Evolutionary conservation across 2,329 filamentous ascomycete genomes (phyloP), one percentile per base, ranked within the genome.

Genomic region (Rhinocladiella similis): DNA sequence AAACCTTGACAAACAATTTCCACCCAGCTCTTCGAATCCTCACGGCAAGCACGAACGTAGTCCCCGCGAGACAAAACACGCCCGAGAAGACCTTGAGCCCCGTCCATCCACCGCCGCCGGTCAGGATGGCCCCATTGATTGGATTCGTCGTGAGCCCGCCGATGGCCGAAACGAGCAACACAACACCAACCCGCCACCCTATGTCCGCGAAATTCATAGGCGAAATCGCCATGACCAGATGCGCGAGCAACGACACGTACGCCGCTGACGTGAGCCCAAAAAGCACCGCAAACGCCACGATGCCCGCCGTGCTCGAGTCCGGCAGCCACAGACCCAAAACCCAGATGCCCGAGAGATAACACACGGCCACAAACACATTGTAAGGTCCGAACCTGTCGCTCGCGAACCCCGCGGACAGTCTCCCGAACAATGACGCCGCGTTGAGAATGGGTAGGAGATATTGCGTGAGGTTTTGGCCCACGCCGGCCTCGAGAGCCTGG

Each of bases 211-310:
- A 12, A 2, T n/a, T 7, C 12, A 57, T 47, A 12, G 49, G 42
- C 38, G 53, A 56, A 22, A 56, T 56, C 29, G 55, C 29, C 7
- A 18, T 22, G 10, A 36, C 27, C 33, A 47, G 20, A 20, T 47
- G 85, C 86, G 20, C 91, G 75, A 6, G 87, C 73, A 0, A 86
- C 80, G 0, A 87, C 84, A 0, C 76, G 75, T 13, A 90, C 73
- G 82, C 82, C 10, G 87, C 88, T 0, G 83, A 85, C 14, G 80
- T 79, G 68, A 90, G 88, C 16, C 87, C 88, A 63, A 87, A 90
- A 7, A 89, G 70, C 20, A 80, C 76, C n/a, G 81, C 78, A 68
- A 88, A 90, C 27, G 83, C 75, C 47, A 89, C 79, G 54, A 86
- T 81, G 1, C 82, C 78, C 0, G 78, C 78, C 5, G 29, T 12